Evolutionary conservation across 2,329 filamentous ascomycete species (phyloP), one percentile per base, ranked within the genome.

Genomic region (Cercospora sesami): DNA sequence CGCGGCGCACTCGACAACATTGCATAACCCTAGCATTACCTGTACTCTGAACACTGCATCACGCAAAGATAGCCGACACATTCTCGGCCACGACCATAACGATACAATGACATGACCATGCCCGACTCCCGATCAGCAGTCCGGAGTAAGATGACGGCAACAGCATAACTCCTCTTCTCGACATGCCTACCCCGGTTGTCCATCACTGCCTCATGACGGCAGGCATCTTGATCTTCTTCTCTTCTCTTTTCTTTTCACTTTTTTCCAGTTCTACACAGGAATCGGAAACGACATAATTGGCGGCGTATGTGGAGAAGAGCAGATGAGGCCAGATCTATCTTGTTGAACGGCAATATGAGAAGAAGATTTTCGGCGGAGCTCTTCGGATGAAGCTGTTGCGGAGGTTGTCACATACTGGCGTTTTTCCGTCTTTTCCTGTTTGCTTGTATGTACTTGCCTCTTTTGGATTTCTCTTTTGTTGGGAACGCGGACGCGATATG

Each of bases 81-180:
- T 55, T 21, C 60, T 65, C 61, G 57, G 65, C 45, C 68, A 64
- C 51, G 69, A 68, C 65, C 59, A 72, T 70, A 63, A 73, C 68
- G 68, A 73, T 68, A 71, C 67, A 70, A 73, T 63, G 68, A 70
- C 60, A 73, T 67, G 71, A 73, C 71, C 67, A 70, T 65, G 63
- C 70, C 68, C 67, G 66, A 59, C 64, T 51, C 57, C 58, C 58
- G 42, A 58, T 66, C 57, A 60, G 45, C 63, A 30, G 33, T 58
- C 53, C 60, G 64, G 69, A 69, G 60, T 69, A 66, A 67, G 65
- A 63, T 26, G 45, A 68, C 59, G 68, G 68, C 65, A 70, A 42
- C 26, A 63, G 60, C 68, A 69, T 64, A 68, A 60, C 58, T 73
- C 69, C 63, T 65, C 68, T 72, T 72, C 67, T 68, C 60, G 42